Conservation (phyloP, 2,329 filamentous ascomycete genomes). For the Emmonsiellopsis sp. region DNA sequence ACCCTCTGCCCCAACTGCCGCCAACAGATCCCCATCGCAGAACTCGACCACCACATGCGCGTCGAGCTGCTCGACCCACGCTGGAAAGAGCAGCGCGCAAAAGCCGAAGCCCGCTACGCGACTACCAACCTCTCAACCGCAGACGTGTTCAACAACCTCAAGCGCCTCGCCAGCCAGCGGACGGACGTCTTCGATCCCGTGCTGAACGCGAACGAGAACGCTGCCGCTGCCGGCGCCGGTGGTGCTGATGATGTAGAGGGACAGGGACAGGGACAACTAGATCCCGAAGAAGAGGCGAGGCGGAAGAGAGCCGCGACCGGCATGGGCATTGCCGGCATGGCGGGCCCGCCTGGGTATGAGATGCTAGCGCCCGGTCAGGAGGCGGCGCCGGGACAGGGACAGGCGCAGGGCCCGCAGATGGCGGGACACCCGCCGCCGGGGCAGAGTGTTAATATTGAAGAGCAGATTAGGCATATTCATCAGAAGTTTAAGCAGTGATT, state of each 20-base stretch:
- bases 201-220: conserved; percentile 17
- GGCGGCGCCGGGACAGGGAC: conserved; percentile 30
- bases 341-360: background rate
- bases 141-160: conserved; percentile 89
- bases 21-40: conserved; percentile 75
- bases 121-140: conserved; percentile 78
- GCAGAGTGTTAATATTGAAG: conserved; percentile 62
- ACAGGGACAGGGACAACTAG: conserved; percentile 29
- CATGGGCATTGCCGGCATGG: conserved; percentile 48
- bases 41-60: conserved; percentile 86
- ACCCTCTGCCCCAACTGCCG: conserved; percentile 88
- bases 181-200: conserved; percentile 71
- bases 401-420: conserved; percentile 37
- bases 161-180: conserved; percentile 83
- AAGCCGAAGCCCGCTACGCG: conserved; percentile 72
- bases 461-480: conserved; percentile 67
- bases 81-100: conserved; percentile 93
- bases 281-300: conserved; percentile 64
- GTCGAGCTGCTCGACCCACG: conserved; percentile 89
- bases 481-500: conserved; percentile 41
- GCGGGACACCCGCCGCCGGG: conserved; percentile 26
- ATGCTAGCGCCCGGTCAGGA: background rate
- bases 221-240: background rate
- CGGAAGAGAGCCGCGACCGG: conserved; percentile 63
- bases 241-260: background rate